A percentile compares a stretch with the other conserved stretches of the same genome.
These are phyloP conservation scores for Trametes pubescens DNA, from an alignment of 1,284 basidiomycete genomes.

Conservation along the genomic window DNA sequence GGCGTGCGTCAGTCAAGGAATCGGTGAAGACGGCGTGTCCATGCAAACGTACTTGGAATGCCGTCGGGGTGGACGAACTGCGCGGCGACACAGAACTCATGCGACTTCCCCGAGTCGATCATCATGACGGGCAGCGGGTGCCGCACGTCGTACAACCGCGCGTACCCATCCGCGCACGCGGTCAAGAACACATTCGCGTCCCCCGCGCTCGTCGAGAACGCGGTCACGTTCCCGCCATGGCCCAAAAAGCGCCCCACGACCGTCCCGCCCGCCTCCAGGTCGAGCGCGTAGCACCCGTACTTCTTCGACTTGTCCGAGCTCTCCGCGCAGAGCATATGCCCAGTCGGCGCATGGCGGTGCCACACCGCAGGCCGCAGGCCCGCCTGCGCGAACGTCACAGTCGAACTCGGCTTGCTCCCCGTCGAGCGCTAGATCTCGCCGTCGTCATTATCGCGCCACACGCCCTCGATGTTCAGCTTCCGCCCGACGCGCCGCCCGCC, in stretches of 20 bases:
- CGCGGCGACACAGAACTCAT: slow-evolving; percentile 28
- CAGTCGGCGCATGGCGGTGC: slow-evolving; percentile 42
- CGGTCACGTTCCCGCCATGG: slow-evolving; percentile 44
- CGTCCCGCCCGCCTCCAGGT: slow-evolving; percentile 44
- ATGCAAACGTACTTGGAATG: slow-evolving; percentile 38
- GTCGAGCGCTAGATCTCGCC: slow-evolving; percentile 44
- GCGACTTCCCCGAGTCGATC: slow-evolving; percentile 32
- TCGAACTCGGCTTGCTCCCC: slow-evolving; percentile 39
- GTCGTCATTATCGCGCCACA: slow-evolving; percentile 39
- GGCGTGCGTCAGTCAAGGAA: no score
- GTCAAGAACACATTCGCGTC: slow-evolving; percentile 50
- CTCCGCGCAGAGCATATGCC: slow-evolving; percentile 37
- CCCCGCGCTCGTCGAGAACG: slow-evolving; percentile 44
- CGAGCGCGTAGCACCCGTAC: slow-evolving; percentile 41
- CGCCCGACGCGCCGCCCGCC: slow-evolving; percentile 15
- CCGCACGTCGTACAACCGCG: slow-evolving; percentile 50
- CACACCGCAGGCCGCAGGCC: slow-evolving; percentile 39
- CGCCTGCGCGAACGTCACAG: slow-evolving; percentile 31
- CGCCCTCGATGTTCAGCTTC: slow-evolving; percentile 31
- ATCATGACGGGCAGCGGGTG: slow-evolving; percentile 38
- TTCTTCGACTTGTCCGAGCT: slow-evolving; percentile 19
- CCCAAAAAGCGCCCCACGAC: slow-evolving; percentile 46
- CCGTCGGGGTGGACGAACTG: slow-evolving; percentile 39
- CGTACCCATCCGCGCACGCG: slow-evolving; percentile 46
- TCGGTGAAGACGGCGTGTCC: neutral